phyloP scores from a whole-genome alignment of 208 protist genomes.

The Crithidia brevicula region DNA sequence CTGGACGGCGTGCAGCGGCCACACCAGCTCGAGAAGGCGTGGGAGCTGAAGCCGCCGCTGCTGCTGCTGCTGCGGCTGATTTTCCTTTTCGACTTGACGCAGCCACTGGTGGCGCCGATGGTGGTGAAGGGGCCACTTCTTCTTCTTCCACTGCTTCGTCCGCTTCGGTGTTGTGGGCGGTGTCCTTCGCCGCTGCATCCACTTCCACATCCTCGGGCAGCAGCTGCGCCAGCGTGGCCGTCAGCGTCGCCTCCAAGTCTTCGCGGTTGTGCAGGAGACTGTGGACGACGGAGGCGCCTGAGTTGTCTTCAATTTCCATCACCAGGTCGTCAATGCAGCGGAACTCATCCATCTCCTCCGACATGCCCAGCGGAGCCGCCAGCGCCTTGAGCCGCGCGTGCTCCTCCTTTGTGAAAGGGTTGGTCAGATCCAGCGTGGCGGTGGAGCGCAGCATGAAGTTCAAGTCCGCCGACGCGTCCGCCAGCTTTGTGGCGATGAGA shows the following conservation, averaged over 20 bases:
- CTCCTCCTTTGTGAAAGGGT: slow-evolving; percentile 66
- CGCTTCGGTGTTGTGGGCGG: slow-evolving; percentile 25
- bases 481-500: slow-evolving; percentile 72
- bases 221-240: slow-evolving; percentile 82
- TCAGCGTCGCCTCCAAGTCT: slow-evolving; percentile 81
- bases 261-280: slow-evolving; percentile 79
- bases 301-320: slow-evolving; percentile 57
- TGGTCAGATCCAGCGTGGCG: slow-evolving; percentile 72
- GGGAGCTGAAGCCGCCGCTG: slow-evolving; percentile 5
- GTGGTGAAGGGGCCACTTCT: slow-evolving; percentile 4
- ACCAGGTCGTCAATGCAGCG: slow-evolving; percentile 75
- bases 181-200: slow-evolving; percentile 11
- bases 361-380: slow-evolving; percentile 69
- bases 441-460: slow-evolving; percentile 36
- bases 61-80: background rate
- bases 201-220: slow-evolving; percentile 69
- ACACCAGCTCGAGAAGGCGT: too few species aligned
- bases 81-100: slow-evolving; percentile 9
- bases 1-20: background rate
- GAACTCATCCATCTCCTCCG: slow-evolving; percentile 58
- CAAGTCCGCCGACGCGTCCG: slow-evolving; percentile 20
- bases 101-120: slow-evolving; percentile 4
- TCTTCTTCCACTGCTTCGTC: slow-evolving; percentile 29
- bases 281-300: slow-evolving; percentile 68
- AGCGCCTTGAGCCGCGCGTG: slow-evolving; percentile 54